Evolutionary conservation across 1,139 yeast genomes (phyloP), one percentile per base, ranked within the genome.

Genomic region (Geotrichum reessii): DNA sequence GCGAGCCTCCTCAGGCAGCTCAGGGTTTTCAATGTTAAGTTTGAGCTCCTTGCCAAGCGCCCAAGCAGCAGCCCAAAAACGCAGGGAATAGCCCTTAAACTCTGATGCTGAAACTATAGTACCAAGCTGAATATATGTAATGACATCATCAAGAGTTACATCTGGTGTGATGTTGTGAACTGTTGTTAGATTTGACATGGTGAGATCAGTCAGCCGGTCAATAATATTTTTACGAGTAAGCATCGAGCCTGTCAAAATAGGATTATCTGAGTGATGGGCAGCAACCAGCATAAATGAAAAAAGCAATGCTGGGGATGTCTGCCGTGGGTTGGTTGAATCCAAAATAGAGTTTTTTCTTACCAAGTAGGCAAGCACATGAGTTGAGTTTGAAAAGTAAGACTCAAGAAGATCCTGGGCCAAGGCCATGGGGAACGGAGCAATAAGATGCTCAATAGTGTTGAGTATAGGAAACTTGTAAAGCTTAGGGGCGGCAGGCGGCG

Each of bases 91-190:
- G 51, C 74, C 73, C 42, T 76, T 73, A 62, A 69, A 74, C 24
- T 76, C 75, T n/a, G 78, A 66, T 58, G 78, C 74, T 1, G 78
- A 75, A 60, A 74, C 73, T 25, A 74, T 66, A 17, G 76, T 74
- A 1, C 76, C 76, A 21, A 76, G 65, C 60, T 76, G 78, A 8
- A 73, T 65, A 40, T 69, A 67, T 1, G 76, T 70, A 25, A 76
- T 67, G 11, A 74, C 73, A 55, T 76, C 79, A 62, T 76, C 79
- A 40, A 52, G 21, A n/a, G 37, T 55, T 72, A 52, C 56, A 7
- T 52, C 11, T 63, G 64, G 28, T 64, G 64, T 21, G 61, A 60
- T 40, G 59, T 61, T 55, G 61, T 66, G 27, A 62, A 62, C 50
- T 64, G 64, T 61, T 37, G 67, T 64, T 37, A 71, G 65, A 37